Percentiles rank a stretch among this genome's conserved stretches.
phyloP scores from a whole-genome alignment of 2,329 filamentous ascomycete species.

The Fusarium coicis region DNA sequence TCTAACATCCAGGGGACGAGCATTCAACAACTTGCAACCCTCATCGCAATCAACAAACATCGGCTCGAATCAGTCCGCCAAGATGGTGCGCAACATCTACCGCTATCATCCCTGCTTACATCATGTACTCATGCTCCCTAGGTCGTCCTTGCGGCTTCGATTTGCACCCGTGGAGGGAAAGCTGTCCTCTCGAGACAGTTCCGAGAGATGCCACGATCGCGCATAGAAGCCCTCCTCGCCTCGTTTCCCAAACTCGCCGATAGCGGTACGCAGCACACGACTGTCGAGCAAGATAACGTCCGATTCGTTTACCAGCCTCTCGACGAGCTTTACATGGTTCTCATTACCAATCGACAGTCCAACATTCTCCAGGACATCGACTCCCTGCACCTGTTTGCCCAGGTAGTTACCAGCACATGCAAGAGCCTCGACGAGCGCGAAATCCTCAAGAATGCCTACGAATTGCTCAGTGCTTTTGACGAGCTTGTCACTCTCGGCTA shows the following conservation, averaged over 20 bases:
- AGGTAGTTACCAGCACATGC: slow-evolving; percentile 96
- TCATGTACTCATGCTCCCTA: slow-evolving; percentile 53
- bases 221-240: slow-evolving; percentile 95
- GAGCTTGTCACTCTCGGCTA: slow-evolving; percentile 97
- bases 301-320: slow-evolving; percentile 99
- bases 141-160: slow-evolving; percentile 98
- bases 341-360: slow-evolving; percentile 99
- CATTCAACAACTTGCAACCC: slow-evolving; percentile 36
- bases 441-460: slow-evolving; percentile 94
- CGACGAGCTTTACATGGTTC: slow-evolving; percentile 99
- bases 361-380: slow-evolving; percentile 99
- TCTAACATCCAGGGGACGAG: slow-evolving; percentile 43
- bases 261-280: slow-evolving; percentile 96
- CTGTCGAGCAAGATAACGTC: slow-evolving; percentile 98
- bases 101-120: not conserved
- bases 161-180: slow-evolving; percentile 98
- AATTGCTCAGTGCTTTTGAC: slow-evolving; percentile 95
- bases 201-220: slow-evolving; percentile 94
- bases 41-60: slow-evolving; percentile 34
- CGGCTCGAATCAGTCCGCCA: slow-evolving; percentile 43
- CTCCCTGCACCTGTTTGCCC: slow-evolving; percentile 95
- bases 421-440: slow-evolving; percentile 95
- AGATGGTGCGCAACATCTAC: slow-evolving; percentile 51
- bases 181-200: slow-evolving; percentile 98
- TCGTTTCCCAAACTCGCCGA: slow-evolving; percentile 98